Evolutionary conservation across 73 alveolate genomes (phyloP).

Genomic region (Breviolum minutum): DNA sequence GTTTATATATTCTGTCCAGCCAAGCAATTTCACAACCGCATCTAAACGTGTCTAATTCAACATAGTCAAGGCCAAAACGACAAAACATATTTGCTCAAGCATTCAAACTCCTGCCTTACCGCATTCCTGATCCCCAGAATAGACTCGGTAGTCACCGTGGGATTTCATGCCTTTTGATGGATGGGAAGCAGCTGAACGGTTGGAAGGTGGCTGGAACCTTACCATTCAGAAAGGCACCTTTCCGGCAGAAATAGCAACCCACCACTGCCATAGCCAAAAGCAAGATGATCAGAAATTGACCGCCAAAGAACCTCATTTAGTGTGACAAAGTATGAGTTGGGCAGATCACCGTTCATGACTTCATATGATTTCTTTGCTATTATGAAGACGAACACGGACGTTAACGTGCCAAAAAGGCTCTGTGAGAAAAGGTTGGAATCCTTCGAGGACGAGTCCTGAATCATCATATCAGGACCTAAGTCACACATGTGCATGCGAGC

Average conservation of each 20-base stretch:
- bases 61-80: not conserved
- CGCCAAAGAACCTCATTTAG: not conserved
- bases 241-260: conserved; percentile 9
- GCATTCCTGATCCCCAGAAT: not conserved
- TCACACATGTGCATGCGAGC: not conserved
- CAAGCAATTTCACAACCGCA: no score
- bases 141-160: not conserved
- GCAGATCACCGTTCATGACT: no score
- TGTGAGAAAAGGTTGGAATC: not conserved
- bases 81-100: not conserved
- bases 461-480: not conserved
- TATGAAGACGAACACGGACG: not conserved
- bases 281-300: not conserved
- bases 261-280: not conserved
- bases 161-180: not conserved
- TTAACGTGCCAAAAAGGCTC: not conserved
- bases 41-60: no score
- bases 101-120: not conserved
- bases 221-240: not conserved
- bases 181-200: no score
- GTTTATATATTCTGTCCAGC: no score
- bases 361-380: not conserved
- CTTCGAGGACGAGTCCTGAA: not conserved
- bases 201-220: not conserved
- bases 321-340: not conserved